These are phyloP conservation scores for Sideroxylon spinosum DNA, from an alignment of 179 eudicot species.

Conservation along the genomic window DNA sequence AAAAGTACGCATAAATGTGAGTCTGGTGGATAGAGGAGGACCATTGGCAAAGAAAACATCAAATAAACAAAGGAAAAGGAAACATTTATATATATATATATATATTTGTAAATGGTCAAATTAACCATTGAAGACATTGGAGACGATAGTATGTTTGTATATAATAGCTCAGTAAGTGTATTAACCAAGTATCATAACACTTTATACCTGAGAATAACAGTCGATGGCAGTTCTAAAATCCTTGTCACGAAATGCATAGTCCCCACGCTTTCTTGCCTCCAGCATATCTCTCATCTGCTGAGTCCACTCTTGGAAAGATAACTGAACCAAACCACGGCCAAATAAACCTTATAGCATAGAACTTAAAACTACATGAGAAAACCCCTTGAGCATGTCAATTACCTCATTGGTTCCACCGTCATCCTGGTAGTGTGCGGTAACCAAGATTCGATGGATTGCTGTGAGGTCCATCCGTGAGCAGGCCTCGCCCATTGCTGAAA, in stretches of 20 bases:
- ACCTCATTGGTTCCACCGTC: conserved; percentile 78
- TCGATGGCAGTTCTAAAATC: conserved; percentile 57
- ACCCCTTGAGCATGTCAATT: conserved; percentile 1
- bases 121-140: not conserved
- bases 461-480: conserved; percentile 67
- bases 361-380: not conserved
- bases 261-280: conserved; percentile 69
- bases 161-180: not conserved
- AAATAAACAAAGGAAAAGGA: no score
- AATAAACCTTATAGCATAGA: not conserved
- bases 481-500: conserved; percentile 68
- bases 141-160: not conserved
- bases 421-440: conserved; percentile 51
- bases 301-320: conserved; percentile 76
- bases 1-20: not conserved
- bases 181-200: not conserved
- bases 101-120: not conserved
- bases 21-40: not conserved
- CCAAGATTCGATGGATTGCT: conserved; percentile 57
- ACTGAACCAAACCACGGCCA: conserved; percentile 24
- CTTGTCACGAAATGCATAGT: conserved; percentile 55
- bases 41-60: not conserved
- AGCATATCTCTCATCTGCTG: conserved; percentile 66
- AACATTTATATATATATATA: no score
- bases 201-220: conserved; percentile 56